These are phyloP conservation scores for Pestalotiopsis fici DNA, from an alignment of 2,329 filamentous ascomycete species.

Conservation along the genomic window DNA sequence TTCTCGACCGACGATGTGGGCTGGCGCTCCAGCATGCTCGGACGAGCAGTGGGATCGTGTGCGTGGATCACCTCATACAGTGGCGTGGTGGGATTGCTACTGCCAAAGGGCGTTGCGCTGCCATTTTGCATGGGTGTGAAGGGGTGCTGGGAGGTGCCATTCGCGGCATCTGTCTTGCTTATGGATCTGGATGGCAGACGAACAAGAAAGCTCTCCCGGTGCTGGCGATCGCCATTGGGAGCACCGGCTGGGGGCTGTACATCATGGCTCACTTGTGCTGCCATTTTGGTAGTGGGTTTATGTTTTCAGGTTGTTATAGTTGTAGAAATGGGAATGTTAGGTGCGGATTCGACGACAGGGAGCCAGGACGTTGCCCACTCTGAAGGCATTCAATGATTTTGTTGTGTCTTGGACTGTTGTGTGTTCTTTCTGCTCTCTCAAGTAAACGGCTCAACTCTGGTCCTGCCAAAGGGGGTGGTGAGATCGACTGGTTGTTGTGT, in stretches of 20 bases:
- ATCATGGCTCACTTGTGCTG: background rate
- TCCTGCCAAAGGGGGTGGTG: background rate
- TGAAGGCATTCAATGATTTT: conserved; percentile 2
- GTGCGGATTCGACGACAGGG: conserved; percentile 1
- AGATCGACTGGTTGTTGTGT: background rate
- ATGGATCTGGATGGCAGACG: conserved; percentile 1
- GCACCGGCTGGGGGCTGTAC: background rate
- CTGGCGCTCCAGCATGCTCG: conserved; percentile 1
- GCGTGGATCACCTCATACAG: conserved; percentile 5
- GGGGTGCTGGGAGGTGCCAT: background rate
- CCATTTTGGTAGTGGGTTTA: background rate
- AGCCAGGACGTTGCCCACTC: conserved; percentile 5
- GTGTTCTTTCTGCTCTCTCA: background rate
- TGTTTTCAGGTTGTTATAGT: background rate
- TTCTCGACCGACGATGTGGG: conserved; percentile 4
- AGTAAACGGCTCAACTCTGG: background rate
- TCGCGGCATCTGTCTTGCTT: background rate
- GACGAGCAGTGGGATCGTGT: background rate
- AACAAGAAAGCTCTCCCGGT: conserved; percentile 1
- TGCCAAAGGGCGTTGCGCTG: conserved; percentile 1
- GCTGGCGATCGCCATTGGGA: background rate
- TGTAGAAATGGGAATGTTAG: background rate
- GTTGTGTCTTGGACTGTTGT: background rate
- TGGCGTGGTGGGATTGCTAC: conserved; percentile 2
- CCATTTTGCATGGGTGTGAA: conserved; percentile 3